Evolutionary conservation across 164 flowering plant genomes (phyloP), one percentile per base, ranked within the genome.

Genomic region (Chimonanthus praecox): DNA sequence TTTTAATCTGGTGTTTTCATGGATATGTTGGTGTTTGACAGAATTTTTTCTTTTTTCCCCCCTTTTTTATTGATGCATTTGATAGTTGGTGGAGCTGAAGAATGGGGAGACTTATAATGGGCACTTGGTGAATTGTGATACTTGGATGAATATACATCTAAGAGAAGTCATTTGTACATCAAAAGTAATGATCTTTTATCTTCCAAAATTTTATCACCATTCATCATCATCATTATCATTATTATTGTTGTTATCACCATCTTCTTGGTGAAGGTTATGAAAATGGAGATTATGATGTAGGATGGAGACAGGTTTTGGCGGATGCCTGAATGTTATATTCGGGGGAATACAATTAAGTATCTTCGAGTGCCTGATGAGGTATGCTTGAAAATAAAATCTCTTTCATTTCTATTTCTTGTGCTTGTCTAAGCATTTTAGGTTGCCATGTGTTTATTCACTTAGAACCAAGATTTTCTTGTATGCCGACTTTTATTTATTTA

Each of bases 311-410:
- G 97, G 77, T 93, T 95, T 86, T 95, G 98, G 99, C 76, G 99
- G 48, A 95, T 92, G 98, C 97, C 97, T 62, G 99, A 95, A 74
- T 95, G 98, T 78, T 95, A 95, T 68, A 92, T 95, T 51, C 90
- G 98, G 54, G 99, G 98, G 7, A 95, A 95, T 74, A 95, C 99
- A 45, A 95, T 95, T 50, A 95, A 95, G 85, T 95, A 95, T 81
- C 98, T 95, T 68, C 84, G 99, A 75, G 99, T 95, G 74, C 98
- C 99, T 46, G 99, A 95, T 83, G 99, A 95, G 97, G 99, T 95
- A 81, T 68, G 82, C 0, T 70, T 21, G 8, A n/a, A 46, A 67
- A n/a, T 58, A 6, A 16, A 21, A 50, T 70, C 20, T 15, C 21
- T n/a, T 62, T 72, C 11, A 13, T 54, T 54, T 54, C 16, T 9